Conservation (phyloP, 352 stramenopile genomes). For the Globisporangium echinulatum region DNA sequence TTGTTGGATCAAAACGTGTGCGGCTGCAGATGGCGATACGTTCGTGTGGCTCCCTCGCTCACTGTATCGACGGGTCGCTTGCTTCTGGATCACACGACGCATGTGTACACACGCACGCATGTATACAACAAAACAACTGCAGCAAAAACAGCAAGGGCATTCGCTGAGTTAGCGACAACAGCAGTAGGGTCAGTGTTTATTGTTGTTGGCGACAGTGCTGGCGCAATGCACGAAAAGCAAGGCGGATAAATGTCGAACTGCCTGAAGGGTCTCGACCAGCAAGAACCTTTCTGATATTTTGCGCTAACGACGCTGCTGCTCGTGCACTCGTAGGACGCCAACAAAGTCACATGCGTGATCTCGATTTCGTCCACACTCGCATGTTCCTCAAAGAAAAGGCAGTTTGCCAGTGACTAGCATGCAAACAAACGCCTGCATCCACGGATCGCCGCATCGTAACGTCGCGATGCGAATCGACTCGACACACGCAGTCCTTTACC, state of each 20-base stretch:
- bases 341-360: not conserved
- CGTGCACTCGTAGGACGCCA: no score
- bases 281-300: slow-evolving; percentile 13
- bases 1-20: no score
- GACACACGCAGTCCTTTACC: not conserved
- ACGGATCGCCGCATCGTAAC: not conserved
- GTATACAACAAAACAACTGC: not conserved
- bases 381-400: not conserved
- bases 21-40: not conserved
- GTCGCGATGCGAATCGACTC: slow-evolving; percentile 12
- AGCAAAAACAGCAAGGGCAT: not conserved
- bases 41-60: not conserved
- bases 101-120: not conserved
- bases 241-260: slow-evolving; percentile 5
- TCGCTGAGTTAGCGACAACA: no score
- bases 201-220: not conserved
- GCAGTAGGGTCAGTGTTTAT: no score
- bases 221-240: not conserved
- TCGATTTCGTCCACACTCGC: slow-evolving; percentile 1
- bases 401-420: not conserved
- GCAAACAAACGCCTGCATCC: not conserved
- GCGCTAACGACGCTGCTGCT: not conserved
- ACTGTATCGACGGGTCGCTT: not conserved
- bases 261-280: slow-evolving; percentile 13
- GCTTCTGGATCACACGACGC: not conserved